Evolutionary conservation across 2,329 filamentous ascomycete genomes (phyloP).

Genomic region (Seiridium cupressi): DNA sequence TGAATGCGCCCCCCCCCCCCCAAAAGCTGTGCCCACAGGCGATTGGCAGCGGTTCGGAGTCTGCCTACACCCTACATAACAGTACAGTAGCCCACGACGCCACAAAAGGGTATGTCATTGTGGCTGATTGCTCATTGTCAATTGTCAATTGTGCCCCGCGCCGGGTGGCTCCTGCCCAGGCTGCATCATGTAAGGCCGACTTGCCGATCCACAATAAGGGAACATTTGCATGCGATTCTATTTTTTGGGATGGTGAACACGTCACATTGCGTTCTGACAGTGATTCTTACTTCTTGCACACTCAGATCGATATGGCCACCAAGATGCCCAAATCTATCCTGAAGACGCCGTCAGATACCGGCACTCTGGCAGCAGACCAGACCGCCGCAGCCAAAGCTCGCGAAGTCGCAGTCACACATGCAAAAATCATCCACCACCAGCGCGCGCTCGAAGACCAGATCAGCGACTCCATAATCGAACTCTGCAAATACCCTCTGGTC

Average conservation of each 20-base stretch:
- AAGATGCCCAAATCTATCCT: slow-evolving; percentile 56
- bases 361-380: slow-evolving; percentile 36
- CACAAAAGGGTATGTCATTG: not conserved
- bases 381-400: slow-evolving; percentile 37
- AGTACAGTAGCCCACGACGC: not conserved
- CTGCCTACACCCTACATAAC: not conserved
- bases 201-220: not conserved
- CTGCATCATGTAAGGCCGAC: not conserved
- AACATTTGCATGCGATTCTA: not conserved
- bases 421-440: slow-evolving; percentile 75
- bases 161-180: too few species aligned
- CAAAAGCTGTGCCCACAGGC: not conserved
- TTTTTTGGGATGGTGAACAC: too few species aligned
- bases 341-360: slow-evolving; percentile 49
- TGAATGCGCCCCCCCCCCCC: not conserved
- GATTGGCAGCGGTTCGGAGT: not conserved
- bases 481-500: slow-evolving; percentile 58
- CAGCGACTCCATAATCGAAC: slow-evolving; percentile 66
- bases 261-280: not conserved
- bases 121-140: not conserved
- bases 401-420: slow-evolving; percentile 77
- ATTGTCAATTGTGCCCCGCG: too few species aligned
- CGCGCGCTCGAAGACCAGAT: slow-evolving; percentile 77
- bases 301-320: not conserved
- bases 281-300: not conserved